Percentiles rank a stretch among this genome's conserved stretches.
Evolutionary conservation across 768 basidiomycete species (phyloP).

Genomic region (Neoboletus brunneissimus): DNA sequence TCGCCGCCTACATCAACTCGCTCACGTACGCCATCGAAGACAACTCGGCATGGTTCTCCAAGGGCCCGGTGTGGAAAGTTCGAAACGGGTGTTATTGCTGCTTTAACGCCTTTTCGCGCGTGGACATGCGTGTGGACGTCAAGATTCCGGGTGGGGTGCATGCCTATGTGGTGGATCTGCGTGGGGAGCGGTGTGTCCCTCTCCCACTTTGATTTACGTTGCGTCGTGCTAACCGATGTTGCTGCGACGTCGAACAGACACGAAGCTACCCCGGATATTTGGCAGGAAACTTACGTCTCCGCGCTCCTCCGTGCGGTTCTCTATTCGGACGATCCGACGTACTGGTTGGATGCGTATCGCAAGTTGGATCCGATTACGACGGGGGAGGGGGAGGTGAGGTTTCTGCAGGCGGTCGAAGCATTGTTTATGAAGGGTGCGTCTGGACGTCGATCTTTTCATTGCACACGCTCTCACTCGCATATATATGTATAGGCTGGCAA

Average conservation of each 20-base stretch:
- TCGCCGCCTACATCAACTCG: slow-evolving; percentile 98
- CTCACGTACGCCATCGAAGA: slow-evolving; percentile 96
- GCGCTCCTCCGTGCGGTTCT: slow-evolving; percentile 88
- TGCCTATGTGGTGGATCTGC: slow-evolving; percentile 89
- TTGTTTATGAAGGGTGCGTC: slow-evolving; percentile 77
- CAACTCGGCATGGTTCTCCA: slow-evolving; percentile 87
- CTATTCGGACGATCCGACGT: slow-evolving; percentile 93
- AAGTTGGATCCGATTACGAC: slow-evolving; percentile 93
- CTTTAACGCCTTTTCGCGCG: slow-evolving; percentile 97
- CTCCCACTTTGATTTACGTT: background rate
- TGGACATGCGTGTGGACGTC: slow-evolving; percentile 95
- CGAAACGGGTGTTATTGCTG: slow-evolving; percentile 93
- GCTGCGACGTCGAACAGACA: slow-evolving; percentile 38
- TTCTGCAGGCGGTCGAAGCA: slow-evolving; percentile 86
- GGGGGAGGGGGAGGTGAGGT: slow-evolving; percentile 83
- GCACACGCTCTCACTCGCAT: background rate
- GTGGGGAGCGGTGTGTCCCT: slow-evolving; percentile 83
- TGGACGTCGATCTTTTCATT: background rate
- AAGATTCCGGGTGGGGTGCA: slow-evolving; percentile 97
- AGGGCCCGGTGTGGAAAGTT: slow-evolving; percentile 84
- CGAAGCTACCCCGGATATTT: slow-evolving; percentile 86
- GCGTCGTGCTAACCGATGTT: background rate
- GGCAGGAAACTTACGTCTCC: slow-evolving; percentile 97
- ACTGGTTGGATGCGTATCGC: slow-evolving; percentile 89
- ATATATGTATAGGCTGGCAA: slow-evolving; percentile 97